Evolutionary conservation across 768 basidiomycete genomes (phyloP).

Genomic region (Leccinum boreale): DNA sequence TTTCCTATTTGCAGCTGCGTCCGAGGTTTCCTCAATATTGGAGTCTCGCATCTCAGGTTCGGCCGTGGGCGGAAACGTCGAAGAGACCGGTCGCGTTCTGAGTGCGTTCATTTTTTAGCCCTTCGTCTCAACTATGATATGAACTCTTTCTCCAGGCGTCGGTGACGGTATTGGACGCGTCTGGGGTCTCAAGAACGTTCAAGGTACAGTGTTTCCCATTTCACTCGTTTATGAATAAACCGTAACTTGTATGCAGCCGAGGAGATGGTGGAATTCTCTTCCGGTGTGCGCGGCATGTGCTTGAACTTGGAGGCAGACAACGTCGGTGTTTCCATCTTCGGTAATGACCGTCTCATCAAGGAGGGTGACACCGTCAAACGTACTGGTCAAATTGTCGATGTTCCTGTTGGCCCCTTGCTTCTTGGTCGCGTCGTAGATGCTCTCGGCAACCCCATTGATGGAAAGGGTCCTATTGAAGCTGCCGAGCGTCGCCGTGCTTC

Average conservation of each 20-base stretch:
- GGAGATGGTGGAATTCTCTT: conserved; percentile 99
- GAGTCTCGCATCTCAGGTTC: conserved; percentile 97
- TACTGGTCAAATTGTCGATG: conserved; percentile 99
- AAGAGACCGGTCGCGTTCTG: conserved; percentile 98
- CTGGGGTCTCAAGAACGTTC: conserved; percentile 98
- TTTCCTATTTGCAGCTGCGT: conserved; percentile 64
- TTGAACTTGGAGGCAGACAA: conserved; percentile 99
- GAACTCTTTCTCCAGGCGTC: conserved; percentile 57
- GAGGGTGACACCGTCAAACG: conserved; percentile 99
- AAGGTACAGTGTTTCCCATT: conserved; percentile 53
- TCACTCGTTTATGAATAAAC: conserved; percentile 1
- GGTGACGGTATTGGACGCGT: conserved; percentile 99
- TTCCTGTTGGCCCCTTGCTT: conserved; percentile 95
- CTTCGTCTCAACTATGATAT: conserved; percentile 1
- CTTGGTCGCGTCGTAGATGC: conserved; percentile 99
- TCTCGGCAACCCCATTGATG: conserved; percentile 99
- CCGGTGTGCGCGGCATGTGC: conserved; percentile 99
- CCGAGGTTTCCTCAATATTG: conserved; percentile 98
- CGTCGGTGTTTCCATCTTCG: conserved; percentile 99
- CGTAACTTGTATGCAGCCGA: conserved; percentile 56
- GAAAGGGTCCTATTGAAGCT: conserved; percentile 95
- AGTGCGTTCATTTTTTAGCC: conserved; percentile 53
- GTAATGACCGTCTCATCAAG: conserved; percentile 97
- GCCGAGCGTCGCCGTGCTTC: conserved; percentile 95
- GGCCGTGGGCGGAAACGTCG: conserved; percentile 87